These are phyloP conservation scores for Phytophthora pinifolia DNA, from an alignment of 352 stramenopile species.

Conservation along the genomic window DNA sequence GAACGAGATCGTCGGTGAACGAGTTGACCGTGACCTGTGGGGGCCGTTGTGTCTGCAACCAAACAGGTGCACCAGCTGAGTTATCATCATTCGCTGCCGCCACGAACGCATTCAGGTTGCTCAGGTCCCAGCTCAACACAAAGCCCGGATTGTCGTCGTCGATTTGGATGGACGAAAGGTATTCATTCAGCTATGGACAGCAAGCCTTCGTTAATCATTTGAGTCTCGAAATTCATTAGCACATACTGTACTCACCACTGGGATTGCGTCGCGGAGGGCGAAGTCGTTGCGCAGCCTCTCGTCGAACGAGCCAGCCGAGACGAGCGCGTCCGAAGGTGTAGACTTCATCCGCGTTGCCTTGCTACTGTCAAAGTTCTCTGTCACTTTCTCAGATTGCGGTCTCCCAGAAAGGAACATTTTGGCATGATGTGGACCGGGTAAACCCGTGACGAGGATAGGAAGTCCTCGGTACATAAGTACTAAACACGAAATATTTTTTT, in stretches of 20 bases:
- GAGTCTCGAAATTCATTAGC: constrained; percentile 2
- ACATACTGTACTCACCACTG: constrained; percentile 25
- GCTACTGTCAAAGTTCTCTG: no score
- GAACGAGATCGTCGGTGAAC: constrained; percentile 15
- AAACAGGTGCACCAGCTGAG: constrained; percentile 8
- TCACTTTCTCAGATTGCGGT: background rate
- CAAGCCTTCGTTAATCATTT: constrained; percentile 14
- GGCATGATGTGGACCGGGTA: no score
- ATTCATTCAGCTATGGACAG: constrained; percentile 15
- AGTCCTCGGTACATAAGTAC: no score
- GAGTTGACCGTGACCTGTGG: constrained; percentile 18
- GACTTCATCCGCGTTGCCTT: constrained; percentile 9
- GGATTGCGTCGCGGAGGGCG: constrained; percentile 22
- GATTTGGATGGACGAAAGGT: background rate
- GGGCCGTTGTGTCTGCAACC: constrained; percentile 12
- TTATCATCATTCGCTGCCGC: constrained; percentile 10
- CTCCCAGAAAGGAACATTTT: no score
- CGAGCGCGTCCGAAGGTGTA: constrained; percentile 14
- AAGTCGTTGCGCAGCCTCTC: constrained; percentile 24
- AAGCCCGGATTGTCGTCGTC: constrained; percentile 24
- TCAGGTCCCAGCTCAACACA: constrained; percentile 12
- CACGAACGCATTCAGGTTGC: constrained; percentile 26
- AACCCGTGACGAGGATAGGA: no score
- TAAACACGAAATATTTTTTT: no score
- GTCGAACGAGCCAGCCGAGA: constrained; percentile 23